These are phyloP conservation scores for Austroboletus novae-zelandiae DNA, from an alignment of 1,284 basidiomycete genomes.

Conservation along the genomic window DNA sequence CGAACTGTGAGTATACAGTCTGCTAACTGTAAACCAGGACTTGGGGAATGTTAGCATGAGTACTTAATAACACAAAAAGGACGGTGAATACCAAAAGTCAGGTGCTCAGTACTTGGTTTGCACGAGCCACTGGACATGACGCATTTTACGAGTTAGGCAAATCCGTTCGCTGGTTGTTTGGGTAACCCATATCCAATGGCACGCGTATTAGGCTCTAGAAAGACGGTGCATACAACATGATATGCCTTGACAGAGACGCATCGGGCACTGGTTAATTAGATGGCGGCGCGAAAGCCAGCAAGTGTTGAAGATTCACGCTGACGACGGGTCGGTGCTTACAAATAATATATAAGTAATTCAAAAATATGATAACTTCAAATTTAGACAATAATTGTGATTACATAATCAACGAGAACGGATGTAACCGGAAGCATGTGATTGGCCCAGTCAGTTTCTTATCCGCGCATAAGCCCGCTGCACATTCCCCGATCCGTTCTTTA, in stretches of 20 bases:
- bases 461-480: slow-evolving; percentile 2
- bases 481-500: not conserved
- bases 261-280: slow-evolving; percentile 6
- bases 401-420: slow-evolving; percentile 1
- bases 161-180: slow-evolving; percentile 58
- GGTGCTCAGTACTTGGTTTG: slow-evolving; percentile 51
- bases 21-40: slow-evolving; percentile 95
- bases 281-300: slow-evolving; percentile 10
- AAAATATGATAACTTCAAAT: too few relatives aligned
- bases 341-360: too few relatives aligned
- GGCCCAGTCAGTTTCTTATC: slow-evolving; percentile 1
- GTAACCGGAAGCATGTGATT: slow-evolving; percentile 16
- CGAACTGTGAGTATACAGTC: slow-evolving; percentile 91
- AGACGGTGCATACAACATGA: slow-evolving; percentile 47
- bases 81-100: slow-evolving; percentile 59
- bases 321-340: not conserved
- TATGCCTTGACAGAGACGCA: slow-evolving; percentile 35
- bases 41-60: slow-evolving; percentile 75
- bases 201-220: slow-evolving; percentile 48
- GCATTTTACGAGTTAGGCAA: slow-evolving; percentile 59
- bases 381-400: too few relatives aligned
- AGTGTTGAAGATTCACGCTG: slow-evolving; percentile 9
- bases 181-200: slow-evolving; percentile 60
- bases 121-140: slow-evolving; percentile 51
- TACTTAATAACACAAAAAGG: not conserved